Base-by-base conservation (phyloP, 164 flowering plant species). In the Berberis thunbergii region DNA sequence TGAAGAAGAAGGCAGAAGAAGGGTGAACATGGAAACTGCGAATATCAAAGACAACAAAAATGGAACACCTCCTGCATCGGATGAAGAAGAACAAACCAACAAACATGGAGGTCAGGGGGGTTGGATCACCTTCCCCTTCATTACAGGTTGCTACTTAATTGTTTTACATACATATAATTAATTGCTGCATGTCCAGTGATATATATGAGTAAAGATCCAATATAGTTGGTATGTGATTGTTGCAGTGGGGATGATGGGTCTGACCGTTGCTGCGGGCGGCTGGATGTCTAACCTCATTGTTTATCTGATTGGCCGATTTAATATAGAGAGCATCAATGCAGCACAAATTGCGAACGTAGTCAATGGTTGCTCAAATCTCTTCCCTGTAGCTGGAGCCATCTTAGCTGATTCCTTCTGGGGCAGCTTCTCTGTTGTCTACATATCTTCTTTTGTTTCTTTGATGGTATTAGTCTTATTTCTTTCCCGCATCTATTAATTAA, bases 381-480 rank as follows among this genome's bases (percentile, higher is more conserved):
- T 77, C 56, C 85, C 93, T 6, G 55, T 81, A 10, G 48, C 73
- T 39, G 89, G 78, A 39, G 87, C 87, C 7, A 67, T 84, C 26
- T 1, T 79, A 2, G 83, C 89, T 0, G 87, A 84, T 64, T 80
- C 92, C 40, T 77, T 65, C 63, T 41, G 74, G 0, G 88, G 83
- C 43, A 71, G 69, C 52, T 81, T 74, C 71, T 41, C 72, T 7
- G 81, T 84, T 69, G 68, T 79, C 45, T 56, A 64, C 53, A 2
- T 68, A 39, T 74, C 79, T 1, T 65, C 78, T 41, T 5, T 74
- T 48, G 11, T 74, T 63, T 75, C 76, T 45, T 50, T 77, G 11
- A 62, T 80, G 73, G 80, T 77, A 54, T 12, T 54, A 54, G 4
- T 53, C 56, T 4, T 53, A 10, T 53, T 10, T 53, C n/a, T 4